Evolutionary conservation across 2,329 filamentous ascomycete species (phyloP).

Genomic region (Verticillium dahliae): DNA sequence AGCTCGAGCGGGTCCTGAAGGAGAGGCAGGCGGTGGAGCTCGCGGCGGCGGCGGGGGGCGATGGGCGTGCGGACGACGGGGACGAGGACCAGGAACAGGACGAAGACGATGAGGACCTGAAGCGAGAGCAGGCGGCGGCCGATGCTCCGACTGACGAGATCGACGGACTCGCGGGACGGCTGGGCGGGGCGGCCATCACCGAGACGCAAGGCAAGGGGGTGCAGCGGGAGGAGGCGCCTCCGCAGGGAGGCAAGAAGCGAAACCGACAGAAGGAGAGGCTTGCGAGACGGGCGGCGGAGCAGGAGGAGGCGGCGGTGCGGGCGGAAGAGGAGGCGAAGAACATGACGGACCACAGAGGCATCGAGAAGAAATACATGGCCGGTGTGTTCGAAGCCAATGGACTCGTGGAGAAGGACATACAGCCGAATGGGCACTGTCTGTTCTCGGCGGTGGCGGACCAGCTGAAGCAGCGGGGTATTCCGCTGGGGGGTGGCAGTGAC

Average conservation of each 20-base stretch:
- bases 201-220: slow-evolving; percentile 5
- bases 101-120: slow-evolving; percentile 2
- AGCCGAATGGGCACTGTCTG: slow-evolving; percentile 88
- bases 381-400: slow-evolving; percentile 55
- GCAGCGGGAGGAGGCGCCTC: slow-evolving; percentile 15
- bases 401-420: slow-evolving; percentile 71
- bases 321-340: slow-evolving; percentile 70
- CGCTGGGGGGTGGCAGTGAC: slow-evolving; percentile 22
- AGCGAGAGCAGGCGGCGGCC: slow-evolving; percentile 1
- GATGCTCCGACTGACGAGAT: slow-evolving; percentile 14
- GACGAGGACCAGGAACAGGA: slow-evolving; percentile 14
- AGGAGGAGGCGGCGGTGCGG: slow-evolving; percentile 59
- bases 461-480: slow-evolving; percentile 47
- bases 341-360: slow-evolving; percentile 65
- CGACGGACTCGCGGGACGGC: slow-evolving; percentile 3
- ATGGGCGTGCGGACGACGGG: too few relatives aligned
- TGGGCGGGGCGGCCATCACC: neutral
- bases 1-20: slow-evolving; percentile 59
- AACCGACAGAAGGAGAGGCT: slow-evolving; percentile 90
- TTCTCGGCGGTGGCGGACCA: slow-evolving; percentile 91
- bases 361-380: slow-evolving; percentile 66
- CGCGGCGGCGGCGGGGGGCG: slow-evolving; percentile 27
- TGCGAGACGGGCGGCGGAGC: slow-evolving; percentile 80
- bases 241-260: slow-evolving; percentile 55
- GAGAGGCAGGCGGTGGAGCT: slow-evolving; percentile 61